Percentiles rank a stretch among this genome's conserved stretches.
These are phyloP conservation scores for Anisodus tanguticus DNA, from an alignment of 257 asterid genomes.

Conservation along the genomic window DNA sequence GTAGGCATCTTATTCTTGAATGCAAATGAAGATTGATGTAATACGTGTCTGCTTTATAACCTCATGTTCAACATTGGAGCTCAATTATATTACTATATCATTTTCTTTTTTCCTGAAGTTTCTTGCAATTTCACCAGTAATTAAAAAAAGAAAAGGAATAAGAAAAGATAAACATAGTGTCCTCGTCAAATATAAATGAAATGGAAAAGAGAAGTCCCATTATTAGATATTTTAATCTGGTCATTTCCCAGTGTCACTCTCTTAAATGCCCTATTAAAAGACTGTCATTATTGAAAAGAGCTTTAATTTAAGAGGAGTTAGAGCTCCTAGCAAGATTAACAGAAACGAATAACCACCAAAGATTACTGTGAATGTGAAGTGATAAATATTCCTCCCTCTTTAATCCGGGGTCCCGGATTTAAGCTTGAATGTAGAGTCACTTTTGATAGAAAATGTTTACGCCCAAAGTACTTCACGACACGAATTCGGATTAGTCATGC, in stretches of 20 bases:
- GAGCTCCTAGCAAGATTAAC: neutral
- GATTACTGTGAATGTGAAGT: too few relatives aligned
- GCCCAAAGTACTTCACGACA: neutral
- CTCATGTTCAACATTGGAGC: neutral
- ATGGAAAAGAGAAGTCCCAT: neutral
- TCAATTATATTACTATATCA: neutral
- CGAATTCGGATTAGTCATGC: neutral
- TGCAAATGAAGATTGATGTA: neutral
- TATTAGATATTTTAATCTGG: neutral
- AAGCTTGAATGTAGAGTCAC: too few relatives aligned
- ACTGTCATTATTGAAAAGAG: neutral
- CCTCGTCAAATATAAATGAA: conserved; percentile 6
- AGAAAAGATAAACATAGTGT: neutral
- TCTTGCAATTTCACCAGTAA: neutral
- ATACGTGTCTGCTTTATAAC: neutral
- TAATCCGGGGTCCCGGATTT: too few relatives aligned
- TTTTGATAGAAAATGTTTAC: neutral
- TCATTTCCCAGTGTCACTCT: neutral
- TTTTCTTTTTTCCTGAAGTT: neutral
- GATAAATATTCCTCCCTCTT: too few relatives aligned
- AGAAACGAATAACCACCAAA: neutral
- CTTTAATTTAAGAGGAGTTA: neutral
- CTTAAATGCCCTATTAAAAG: neutral
- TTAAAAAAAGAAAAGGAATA: neutral
- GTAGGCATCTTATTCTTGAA: neutral